Evolutionary conservation across 495 filamentous ascomycete species (phyloP), one percentile per base, ranked within the genome.

Genomic region (Bathelium albidoporum): DNA sequence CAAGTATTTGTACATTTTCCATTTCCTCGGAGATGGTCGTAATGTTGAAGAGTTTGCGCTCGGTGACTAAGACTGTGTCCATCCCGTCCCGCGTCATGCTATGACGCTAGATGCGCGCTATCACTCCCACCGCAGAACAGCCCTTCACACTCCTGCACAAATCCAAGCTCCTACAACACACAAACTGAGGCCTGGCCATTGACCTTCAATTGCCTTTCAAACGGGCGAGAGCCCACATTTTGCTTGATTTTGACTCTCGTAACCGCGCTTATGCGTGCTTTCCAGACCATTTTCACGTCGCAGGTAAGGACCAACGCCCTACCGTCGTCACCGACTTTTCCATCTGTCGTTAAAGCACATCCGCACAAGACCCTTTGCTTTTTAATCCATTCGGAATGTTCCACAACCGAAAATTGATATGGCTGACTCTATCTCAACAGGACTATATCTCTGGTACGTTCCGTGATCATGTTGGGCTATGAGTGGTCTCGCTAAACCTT

Each of bases 241-340:
- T 28, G 9, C 24, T 55, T 55, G 22, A 28, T 55, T 55, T 20
- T 26, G 49, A 55, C 20, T 24, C 10, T 28, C 49, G 7, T 9
- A 55, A 55, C 49, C 49, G 24, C 49, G 49, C 49, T 55, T 55
- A 55, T 55, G 49, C 49, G 49, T 28, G 2, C 22, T 28, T 55
- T 55, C 24, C 49, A 55, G 24, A 55, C 49, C 20, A 26, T 55
- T 24, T 55, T n/a, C 16, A 55, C 49, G 49, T 55, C 49, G 24
- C 49, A 55, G 49, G 49, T 55, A 55, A 55, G 49, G 49, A 9
- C 49, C 49, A 20, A 55, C 49, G 49, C 49, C 49, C 49, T 55
- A 11, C 20, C n/a, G 49, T 26, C 2, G 20, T 55, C 49, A 55
- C 49, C 24, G 24, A 26, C 24, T 28, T 55, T 29, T 20, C 49